Percentiles rank a stretch among this genome's conserved stretches.
Evolutionary conservation across 164 flowering plant genomes (phyloP).

Genomic region (Sedum album): DNA sequence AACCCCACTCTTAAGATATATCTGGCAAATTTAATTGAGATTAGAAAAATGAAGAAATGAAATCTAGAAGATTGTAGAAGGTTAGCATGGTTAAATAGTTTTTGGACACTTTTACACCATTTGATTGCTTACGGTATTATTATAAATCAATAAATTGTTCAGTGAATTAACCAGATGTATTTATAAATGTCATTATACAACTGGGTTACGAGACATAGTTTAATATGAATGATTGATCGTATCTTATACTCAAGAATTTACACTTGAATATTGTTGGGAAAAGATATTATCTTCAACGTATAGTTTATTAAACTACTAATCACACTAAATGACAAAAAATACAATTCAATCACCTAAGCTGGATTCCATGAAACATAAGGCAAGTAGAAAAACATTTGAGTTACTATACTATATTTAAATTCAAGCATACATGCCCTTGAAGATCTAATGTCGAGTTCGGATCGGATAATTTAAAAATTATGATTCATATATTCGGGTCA

Average conservation of each 20-base stretch:
- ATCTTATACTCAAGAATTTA: background rate
- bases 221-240: background rate
- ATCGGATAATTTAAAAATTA: no score
- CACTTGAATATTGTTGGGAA: background rate
- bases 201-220: background rate
- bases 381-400: background rate
- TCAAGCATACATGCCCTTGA: background rate
- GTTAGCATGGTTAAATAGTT: background rate
- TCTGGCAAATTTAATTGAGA: background rate
- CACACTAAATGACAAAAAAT: background rate
- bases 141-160: no score
- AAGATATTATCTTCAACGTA: background rate
- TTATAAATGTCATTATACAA: background rate
- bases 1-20: no score
- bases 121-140: no score
- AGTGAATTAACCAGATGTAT: background rate
- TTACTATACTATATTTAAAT: background rate
- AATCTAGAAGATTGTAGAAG: constrained; percentile 5
- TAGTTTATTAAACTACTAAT: background rate
- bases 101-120: background rate
- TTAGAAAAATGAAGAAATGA: background rate
- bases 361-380: background rate
- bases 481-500: no score
- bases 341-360: background rate
- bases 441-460: background rate